A percentile compares a stretch with the other conserved stretches of the same genome.
Conservation (phyloP, 108 stramenopile species). For the Skeletonema tropicum region DNA sequence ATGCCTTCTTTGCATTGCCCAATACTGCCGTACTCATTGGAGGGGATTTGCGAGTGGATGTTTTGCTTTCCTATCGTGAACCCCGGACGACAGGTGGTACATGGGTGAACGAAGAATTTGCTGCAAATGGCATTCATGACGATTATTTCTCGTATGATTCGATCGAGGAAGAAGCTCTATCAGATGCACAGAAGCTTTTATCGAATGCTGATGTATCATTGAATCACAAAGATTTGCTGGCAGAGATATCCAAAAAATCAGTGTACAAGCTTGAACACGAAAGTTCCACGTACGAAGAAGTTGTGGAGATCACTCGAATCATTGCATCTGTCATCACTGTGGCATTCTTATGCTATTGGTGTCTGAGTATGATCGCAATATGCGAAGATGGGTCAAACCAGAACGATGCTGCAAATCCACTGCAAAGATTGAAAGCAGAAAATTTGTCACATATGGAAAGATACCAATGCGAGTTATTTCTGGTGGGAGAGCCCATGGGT, state of each 20-base stretch:
- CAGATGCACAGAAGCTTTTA: constrained; percentile 33
- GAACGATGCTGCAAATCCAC: constrained; percentile 9
- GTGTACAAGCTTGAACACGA: constrained; percentile 55
- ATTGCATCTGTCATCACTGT: constrained; percentile 52
- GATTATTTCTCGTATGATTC: constrained; percentile 9
- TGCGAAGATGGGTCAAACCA: constrained; percentile 10
- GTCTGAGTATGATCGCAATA: constrained; percentile 55
- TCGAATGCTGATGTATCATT: constrained; percentile 38
- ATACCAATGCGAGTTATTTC: constrained; percentile 21
- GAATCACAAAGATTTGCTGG: constrained; percentile 34
- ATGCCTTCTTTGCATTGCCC: constrained; percentile 70
- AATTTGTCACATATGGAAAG: constrained; percentile 7
- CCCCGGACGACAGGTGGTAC: constrained; percentile 20
- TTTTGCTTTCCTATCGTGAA: constrained; percentile 43
- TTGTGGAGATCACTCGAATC: constrained; percentile 56
- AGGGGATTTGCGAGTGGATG: constrained; percentile 55
- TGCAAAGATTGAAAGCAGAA: constrained; percentile 8
- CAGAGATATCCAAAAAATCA: constrained; percentile 57
- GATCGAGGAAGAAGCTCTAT: constrained; percentile 13
- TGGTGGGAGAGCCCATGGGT: constrained; percentile 87
- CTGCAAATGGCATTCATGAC: constrained; percentile 12
- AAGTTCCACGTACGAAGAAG: constrained; percentile 43
- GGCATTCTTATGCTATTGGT: constrained; percentile 65
- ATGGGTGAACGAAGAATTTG: constrained; percentile 22
- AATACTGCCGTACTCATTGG: constrained; percentile 60